Evolutionary conservation across 805 yeast species (phyloP), one percentile per base, ranked within the genome.

Genomic region (Lipomyces japonicus): DNA sequence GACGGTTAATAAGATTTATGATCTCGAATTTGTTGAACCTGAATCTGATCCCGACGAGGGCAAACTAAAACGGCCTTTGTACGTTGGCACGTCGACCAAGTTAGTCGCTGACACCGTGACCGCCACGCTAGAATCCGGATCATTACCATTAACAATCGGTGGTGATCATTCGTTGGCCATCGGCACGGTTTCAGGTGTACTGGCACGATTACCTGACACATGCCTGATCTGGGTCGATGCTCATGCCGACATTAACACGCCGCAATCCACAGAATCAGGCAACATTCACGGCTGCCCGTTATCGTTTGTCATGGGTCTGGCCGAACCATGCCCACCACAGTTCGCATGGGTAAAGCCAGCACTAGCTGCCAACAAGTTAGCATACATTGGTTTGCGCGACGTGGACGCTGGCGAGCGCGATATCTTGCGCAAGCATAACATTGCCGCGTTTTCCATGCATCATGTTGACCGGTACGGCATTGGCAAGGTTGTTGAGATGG

Each of bases 121-220:
- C 5, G 78, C 81, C 1, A 75, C 83, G 30, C 57, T 65, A 16
- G 71, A 72, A 19, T 65, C 73, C 26, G 71, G 70, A 19, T 70
- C 74, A 14, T 74, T 93, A 51, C 93, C 96, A 5, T 70, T 91
- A 46, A 88, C 96, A 1, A 67, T 91, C 46, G 98, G 98, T 44
- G 98, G 98, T 46, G 98, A 91, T 69, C 98, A 91, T 68, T 88
- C 96, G 6, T 84, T 91, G 58, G 97, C 95, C 44, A 88, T 91
- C 62, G 95, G 95, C 43, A 89, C 97, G 7, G 84, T 91, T 31
- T 75, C 87, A 26, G 97, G 95, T 2, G 86, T 90, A 28, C 75
- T 88, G 55, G 79, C 78, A 16, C 77, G 79, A 57, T 74, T 84
- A 66, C 96, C 96, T 18, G 88, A 90, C 60, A 88, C 95, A 24